phyloP scores from a whole-genome alignment of 441 rosid genomes.

The Omphalea diandra region DNA sequence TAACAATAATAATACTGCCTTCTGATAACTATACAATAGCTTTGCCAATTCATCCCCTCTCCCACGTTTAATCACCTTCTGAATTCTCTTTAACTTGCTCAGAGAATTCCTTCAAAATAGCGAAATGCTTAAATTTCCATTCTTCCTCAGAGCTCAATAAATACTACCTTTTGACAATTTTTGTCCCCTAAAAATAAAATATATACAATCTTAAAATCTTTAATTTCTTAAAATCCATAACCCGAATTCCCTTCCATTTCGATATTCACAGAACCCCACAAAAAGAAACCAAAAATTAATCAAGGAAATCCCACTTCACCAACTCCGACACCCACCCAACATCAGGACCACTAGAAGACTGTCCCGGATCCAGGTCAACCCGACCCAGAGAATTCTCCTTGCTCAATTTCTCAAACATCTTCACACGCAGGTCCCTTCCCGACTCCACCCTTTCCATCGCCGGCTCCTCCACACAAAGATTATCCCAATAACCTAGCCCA shows the following conservation, averaged over 20 bases:
- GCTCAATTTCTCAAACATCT: conserved; percentile 63
- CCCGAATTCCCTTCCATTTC: neutral
- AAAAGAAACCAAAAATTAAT: no score
- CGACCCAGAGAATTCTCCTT: conserved; percentile 50
- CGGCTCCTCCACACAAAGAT: conserved; percentile 54
- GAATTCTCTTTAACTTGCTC: neutral
- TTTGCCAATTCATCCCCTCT: neutral
- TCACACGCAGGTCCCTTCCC: conserved; percentile 57
- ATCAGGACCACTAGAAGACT: conserved; percentile 45
- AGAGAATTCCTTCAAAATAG: conserved; percentile 19
- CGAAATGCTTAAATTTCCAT: conserved; percentile 14
- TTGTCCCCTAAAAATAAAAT: neutral
- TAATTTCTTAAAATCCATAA: neutral
- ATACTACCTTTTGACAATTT: neutral
- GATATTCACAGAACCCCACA: conserved; percentile 6
- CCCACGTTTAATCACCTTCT: neutral
- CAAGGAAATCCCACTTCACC: conserved; percentile 29
- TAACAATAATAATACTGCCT: conserved; percentile 7
- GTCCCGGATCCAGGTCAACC: conserved; percentile 26
- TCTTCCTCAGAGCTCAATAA: neutral
- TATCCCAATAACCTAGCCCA: conserved; percentile 31
- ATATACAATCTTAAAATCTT: conserved; percentile 2
- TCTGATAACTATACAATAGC: conserved; percentile 21
- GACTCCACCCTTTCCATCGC: conserved; percentile 86
- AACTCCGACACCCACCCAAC: conserved; percentile 84